Evolutionary conservation across 345 rosid species (phyloP).

Genomic region (Acer yangbiense): DNA sequence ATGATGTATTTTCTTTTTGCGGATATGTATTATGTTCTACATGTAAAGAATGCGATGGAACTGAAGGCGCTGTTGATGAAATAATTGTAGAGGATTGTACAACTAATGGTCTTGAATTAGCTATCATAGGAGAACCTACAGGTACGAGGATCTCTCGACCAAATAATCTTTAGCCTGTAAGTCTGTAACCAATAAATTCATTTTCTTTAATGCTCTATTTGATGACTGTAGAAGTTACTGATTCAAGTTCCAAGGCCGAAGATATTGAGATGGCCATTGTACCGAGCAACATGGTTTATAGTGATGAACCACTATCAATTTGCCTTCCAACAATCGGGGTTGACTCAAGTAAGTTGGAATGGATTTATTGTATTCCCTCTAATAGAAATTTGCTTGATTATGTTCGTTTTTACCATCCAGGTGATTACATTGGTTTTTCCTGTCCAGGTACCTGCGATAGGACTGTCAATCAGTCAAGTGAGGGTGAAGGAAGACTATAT

Average conservation of each 20-base stretch:
- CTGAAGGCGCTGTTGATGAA: no score
- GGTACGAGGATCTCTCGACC: background rate
- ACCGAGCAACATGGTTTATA: background rate
- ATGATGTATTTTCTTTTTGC: background rate
- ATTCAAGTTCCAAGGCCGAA: background rate
- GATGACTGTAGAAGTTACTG: background rate
- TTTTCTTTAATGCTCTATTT: no score
- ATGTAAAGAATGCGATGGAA: no score
- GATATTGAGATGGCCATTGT: background rate
- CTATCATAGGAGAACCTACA: background rate
- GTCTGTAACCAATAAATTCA: no score
- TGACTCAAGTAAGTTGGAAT: conserved; percentile 3
- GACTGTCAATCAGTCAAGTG: background rate
- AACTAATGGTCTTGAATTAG: conserved; percentile 3
- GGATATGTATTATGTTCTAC: background rate
- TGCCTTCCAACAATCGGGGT: background rate
- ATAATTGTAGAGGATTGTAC: background rate
- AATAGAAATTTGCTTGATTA: background rate
- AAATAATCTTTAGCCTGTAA: background rate
- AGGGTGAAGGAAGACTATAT: background rate
- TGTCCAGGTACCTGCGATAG: background rate
- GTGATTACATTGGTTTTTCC: conserved; percentile 2
- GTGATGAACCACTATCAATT: conserved; percentile 14
- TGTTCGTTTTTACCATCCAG: no score
- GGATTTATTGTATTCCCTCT: background rate